Evolutionary conservation across 495 filamentous ascomycete genomes (phyloP).

Genomic region (Haplographium delicatum): DNA sequence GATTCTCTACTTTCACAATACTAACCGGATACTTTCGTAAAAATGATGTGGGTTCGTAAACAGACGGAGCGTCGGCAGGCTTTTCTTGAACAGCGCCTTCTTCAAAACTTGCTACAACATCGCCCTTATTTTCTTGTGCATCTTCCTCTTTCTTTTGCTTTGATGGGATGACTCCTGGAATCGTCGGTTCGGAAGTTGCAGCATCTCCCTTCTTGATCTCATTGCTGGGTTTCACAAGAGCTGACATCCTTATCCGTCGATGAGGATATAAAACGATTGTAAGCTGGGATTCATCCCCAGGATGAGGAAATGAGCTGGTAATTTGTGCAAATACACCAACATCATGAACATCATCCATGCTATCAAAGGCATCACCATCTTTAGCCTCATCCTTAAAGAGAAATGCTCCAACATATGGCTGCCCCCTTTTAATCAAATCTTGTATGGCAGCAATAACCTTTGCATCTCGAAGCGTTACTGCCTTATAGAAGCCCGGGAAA

Average conservation of each 20-base stretch:
- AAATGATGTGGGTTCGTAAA: slow-evolving; percentile 88
- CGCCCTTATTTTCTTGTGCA: slow-evolving; percentile 67
- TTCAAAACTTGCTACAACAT: slow-evolving; percentile 96
- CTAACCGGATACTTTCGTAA: slow-evolving; percentile 84
- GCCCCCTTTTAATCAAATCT: slow-evolving; percentile 96
- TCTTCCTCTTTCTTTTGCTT: slow-evolving; percentile 35
- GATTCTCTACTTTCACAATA: slow-evolving; percentile 90
- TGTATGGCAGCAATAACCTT: slow-evolving; percentile 85
- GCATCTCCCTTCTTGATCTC: slow-evolving; percentile 41
- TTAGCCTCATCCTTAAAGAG: slow-evolving; percentile 93
- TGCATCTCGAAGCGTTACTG: slow-evolving; percentile 88
- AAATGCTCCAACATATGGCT: slow-evolving; percentile 96
- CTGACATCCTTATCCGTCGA: slow-evolving; percentile 84
- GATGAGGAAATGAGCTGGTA: slow-evolving; percentile 86
- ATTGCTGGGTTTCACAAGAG: slow-evolving; percentile 46
- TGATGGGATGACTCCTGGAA: slow-evolving; percentile 25
- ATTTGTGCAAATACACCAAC: slow-evolving; percentile 97
- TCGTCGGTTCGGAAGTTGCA: slow-evolving; percentile 33
- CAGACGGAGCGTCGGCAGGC: slow-evolving; percentile 36
- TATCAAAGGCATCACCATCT: slow-evolving; percentile 87
- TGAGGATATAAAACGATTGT: slow-evolving; percentile 96
- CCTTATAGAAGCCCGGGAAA: slow-evolving; percentile 98
- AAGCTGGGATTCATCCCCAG: slow-evolving; percentile 69
- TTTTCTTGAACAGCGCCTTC: slow-evolving; percentile 56
- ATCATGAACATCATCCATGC: slow-evolving; percentile 83